Evolutionary conservation across 257 asterid genomes (phyloP).

Genomic region (Capsicum pubescens): DNA sequence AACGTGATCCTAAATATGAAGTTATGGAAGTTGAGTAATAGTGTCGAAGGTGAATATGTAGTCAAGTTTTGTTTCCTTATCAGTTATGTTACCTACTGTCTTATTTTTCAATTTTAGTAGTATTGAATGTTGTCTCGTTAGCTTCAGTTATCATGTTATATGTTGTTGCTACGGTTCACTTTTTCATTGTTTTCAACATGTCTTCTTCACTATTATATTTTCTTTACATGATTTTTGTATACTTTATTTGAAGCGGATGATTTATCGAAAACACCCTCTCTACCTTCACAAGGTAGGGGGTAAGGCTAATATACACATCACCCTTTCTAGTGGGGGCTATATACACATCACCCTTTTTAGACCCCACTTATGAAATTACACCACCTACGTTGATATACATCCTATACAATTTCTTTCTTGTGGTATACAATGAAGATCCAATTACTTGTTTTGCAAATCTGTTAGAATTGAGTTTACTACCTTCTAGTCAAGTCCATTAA

Average conservation of each 20-base stretch:
- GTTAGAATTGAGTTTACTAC: neutral
- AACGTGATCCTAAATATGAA: neutral
- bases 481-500: neutral
- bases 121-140: too few relatives aligned
- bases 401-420: neutral
- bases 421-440: neutral
- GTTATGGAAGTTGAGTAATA: neutral
- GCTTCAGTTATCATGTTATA: neutral
- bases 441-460: neutral
- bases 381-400: neutral
- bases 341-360: too few relatives aligned
- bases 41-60: neutral
- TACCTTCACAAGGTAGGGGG: neutral
- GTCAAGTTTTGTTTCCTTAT: neutral
- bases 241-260: neutral
- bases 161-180: neutral
- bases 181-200: neutral
- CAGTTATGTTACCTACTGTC: too few relatives aligned
- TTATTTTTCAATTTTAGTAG: too few relatives aligned
- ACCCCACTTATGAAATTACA: neutral
- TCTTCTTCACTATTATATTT: neutral
- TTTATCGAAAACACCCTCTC: neutral
- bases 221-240: accelerated
- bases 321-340: too few relatives aligned
- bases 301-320: too few relatives aligned